Evolutionary conservation across 805 yeast genomes (phyloP).

Genomic region (Yarrowia sp.): DNA sequence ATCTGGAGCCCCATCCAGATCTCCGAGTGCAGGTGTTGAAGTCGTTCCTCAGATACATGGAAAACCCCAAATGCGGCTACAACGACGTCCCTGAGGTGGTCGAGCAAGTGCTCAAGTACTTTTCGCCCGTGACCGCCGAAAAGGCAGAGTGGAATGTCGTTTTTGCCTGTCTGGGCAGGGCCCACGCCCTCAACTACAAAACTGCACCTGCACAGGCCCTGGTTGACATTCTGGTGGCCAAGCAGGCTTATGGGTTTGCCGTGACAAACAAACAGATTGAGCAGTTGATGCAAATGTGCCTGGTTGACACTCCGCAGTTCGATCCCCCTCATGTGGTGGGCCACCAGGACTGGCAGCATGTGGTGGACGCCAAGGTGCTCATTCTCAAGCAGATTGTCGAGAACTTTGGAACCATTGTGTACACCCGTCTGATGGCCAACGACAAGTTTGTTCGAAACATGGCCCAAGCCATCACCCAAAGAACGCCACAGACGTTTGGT

Average conservation of each 20-base stretch:
- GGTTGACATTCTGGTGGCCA: conserved; percentile 45
- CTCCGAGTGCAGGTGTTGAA: neutral
- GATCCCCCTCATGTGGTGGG: conserved; percentile 1
- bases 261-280: conserved; percentile 47
- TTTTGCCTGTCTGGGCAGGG: neutral
- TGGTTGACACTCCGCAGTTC: conserved; percentile 13
- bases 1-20: neutral
- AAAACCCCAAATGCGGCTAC: conserved; percentile 3
- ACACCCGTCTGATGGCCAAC: neutral
- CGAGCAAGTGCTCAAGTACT: conserved; percentile 10
- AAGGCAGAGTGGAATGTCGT: conserved; percentile 9
- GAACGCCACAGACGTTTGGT: conserved; percentile 47
- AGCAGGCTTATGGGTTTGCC: conserved; percentile 48
- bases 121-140: conserved; percentile 5
- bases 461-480: conserved; percentile 21
- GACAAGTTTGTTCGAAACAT: neutral
- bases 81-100: conserved; percentile 26
- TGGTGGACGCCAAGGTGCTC: conserved; percentile 24
- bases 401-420: neutral
- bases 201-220: conserved; percentile 45
- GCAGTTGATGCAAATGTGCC: conserved; percentile 40
- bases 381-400: conserved; percentile 20
- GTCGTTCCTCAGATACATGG: neutral
- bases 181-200: conserved; percentile 7
- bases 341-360: conserved; percentile 15